phyloP scores from a whole-genome alignment of 2,329 filamentous ascomycete species.

The Trichoderma semiorbis region DNA sequence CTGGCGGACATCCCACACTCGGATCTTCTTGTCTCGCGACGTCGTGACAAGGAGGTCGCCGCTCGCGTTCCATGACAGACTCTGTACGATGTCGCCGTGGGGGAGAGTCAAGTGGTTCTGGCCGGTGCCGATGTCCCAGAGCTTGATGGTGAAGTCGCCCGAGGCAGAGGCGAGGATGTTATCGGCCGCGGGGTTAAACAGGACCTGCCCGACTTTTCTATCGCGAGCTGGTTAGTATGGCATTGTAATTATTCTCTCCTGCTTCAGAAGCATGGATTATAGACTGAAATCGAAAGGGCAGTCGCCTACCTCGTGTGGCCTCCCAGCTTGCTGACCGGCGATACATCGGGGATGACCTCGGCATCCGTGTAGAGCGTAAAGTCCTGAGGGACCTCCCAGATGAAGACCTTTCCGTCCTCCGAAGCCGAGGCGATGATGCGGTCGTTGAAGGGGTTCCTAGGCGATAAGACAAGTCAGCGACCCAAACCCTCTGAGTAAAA shows the following conservation, averaged over 20 bases:
- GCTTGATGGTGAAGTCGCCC: constrained; percentile 89
- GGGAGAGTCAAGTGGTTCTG: constrained; percentile 72
- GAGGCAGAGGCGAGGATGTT: constrained; percentile 94
- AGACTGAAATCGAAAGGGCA: not conserved
- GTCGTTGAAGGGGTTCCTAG: constrained; percentile 94
- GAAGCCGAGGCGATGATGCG: constrained; percentile 87
- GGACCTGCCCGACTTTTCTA: constrained; percentile 95
- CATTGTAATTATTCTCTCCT: not conserved
- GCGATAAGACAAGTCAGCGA: constrained; percentile 22
- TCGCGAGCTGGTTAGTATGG: constrained; percentile 21
- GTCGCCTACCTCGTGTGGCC: constrained; percentile 75
- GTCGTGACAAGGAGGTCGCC: constrained; percentile 86
- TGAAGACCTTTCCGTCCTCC: constrained; percentile 93
- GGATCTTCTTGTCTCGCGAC: constrained; percentile 95
- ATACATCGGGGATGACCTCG: constrained; percentile 78
- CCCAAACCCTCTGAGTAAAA: not conserved
- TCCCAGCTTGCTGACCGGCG: constrained; percentile 74
- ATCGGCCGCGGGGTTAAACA: constrained; percentile 95
- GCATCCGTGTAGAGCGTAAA: constrained; percentile 83
- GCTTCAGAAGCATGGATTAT: not conserved
- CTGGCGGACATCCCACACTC: constrained; percentile 95
- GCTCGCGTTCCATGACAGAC: constrained; percentile 89
- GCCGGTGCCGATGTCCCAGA: constrained; percentile 88
- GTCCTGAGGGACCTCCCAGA: constrained; percentile 89
- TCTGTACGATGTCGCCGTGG: constrained; percentile 90